phyloP scores from a whole-genome alignment of 805 yeast species.

The Candida glaebosa region DNA sequence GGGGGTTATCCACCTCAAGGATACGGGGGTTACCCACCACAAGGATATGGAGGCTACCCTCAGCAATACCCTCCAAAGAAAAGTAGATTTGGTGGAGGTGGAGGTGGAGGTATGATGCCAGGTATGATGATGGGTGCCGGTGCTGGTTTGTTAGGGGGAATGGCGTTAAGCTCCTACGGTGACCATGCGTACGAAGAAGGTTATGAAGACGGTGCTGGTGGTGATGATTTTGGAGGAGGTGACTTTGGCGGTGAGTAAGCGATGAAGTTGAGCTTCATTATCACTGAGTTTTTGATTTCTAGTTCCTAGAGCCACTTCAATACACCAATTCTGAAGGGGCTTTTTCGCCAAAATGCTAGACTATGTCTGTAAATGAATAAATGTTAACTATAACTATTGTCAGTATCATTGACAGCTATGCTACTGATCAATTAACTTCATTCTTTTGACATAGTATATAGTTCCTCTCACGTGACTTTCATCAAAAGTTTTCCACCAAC shows the following conservation, averaged over 20 bases:
- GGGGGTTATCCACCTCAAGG: constrained; percentile 13
- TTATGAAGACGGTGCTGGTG: constrained; percentile 23
- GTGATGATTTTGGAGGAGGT: constrained; percentile 21
- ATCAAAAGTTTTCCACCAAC: background rate
- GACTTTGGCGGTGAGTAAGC: constrained; percentile 27
- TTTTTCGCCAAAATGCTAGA: no score
- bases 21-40: constrained; percentile 15
- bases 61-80: constrained; percentile 4
- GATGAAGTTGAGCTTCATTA: background rate
- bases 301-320: no score
- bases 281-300: constrained; percentile 7
- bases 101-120: constrained; percentile 23
- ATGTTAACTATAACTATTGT: no score
- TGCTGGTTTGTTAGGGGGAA: constrained; percentile 61
- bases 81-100: constrained; percentile 18
- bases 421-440: no score
- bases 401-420: no score
- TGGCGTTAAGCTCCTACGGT: constrained; percentile 36
- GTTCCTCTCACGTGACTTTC: background rate
- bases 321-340: no score
- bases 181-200: constrained; percentile 24
- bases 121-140: constrained; percentile 42
- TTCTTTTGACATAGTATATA: no score
- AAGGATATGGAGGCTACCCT: constrained; percentile 4
- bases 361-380: no score